These are phyloP conservation scores for Saturnispora silvae DNA, from an alignment of 805 yeast species.

Conservation along the genomic window DNA sequence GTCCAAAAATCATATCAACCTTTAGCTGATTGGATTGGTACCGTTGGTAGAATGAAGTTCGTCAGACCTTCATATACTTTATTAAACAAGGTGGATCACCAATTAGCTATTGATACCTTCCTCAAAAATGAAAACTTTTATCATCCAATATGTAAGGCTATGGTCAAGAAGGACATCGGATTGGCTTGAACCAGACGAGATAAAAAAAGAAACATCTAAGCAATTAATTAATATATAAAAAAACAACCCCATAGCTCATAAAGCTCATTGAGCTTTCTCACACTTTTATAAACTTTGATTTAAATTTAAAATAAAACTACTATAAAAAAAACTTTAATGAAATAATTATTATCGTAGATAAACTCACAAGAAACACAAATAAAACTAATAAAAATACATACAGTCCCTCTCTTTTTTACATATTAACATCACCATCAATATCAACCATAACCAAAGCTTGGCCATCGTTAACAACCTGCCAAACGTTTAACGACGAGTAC, in stretches of 20 bases:
- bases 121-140: constrained; percentile 46
- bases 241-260: too few relatives aligned
- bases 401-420: not conserved
- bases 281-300: too few relatives aligned
- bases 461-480: constrained; percentile 68
- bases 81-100: constrained; percentile 52
- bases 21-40: constrained; percentile 77
- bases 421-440: constrained; percentile 18
- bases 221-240: not conserved
- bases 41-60: constrained; percentile 91
- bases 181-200: constrained; percentile 12
- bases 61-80: constrained; percentile 77
- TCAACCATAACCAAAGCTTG: constrained; percentile 49
- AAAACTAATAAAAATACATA: not conserved
- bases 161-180: constrained; percentile 78
- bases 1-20: constrained; percentile 35
- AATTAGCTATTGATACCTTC: constrained; percentile 58
- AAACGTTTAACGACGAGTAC: constrained; percentile 60
- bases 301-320: not conserved
- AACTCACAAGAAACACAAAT: not conserved
- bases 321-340: not conserved
- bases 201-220: not conserved
- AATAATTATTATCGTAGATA: not conserved
- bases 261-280: too few relatives aligned
- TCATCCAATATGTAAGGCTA: constrained; percentile 75